Percentiles rank a stretch among this genome's conserved stretches.
phyloP scores from a whole-genome alignment of 2,329 filamentous ascomycete genomes.

The Thyridium curvatum region DNA sequence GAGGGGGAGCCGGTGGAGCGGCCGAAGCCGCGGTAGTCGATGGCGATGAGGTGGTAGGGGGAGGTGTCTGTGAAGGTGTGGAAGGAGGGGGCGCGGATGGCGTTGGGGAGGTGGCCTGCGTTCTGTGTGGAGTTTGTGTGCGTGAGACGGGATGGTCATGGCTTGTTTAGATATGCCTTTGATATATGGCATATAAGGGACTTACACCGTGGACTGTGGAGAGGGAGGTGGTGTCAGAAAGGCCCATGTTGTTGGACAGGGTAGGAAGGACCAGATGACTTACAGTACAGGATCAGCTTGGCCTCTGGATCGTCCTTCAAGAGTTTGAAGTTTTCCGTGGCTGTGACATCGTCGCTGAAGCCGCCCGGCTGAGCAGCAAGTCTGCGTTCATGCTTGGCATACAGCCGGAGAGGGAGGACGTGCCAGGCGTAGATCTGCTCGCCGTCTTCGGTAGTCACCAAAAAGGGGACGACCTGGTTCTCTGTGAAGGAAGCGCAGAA shows the following conservation, averaged over 20 bases:
- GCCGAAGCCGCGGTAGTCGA: conserved; percentile 89
- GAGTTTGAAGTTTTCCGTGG: conserved; percentile 52
- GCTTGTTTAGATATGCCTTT: conserved; percentile 13
- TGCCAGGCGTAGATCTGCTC: conserved; percentile 87
- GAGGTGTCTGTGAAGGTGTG: conserved; percentile 69
- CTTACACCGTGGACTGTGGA: conserved; percentile 56
- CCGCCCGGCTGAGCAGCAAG: conserved; percentile 48
- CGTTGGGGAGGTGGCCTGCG: conserved; percentile 78
- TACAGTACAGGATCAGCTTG: conserved; percentile 58
- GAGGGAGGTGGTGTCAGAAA: conserved; percentile 10
- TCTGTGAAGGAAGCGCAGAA: conserved; percentile 35
- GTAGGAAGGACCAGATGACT: conserved; percentile 20
- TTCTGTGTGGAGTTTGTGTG: conserved; percentile 47
- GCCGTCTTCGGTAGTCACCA: conserved; percentile 65
- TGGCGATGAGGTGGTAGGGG: conserved; percentile 73
- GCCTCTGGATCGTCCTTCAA: conserved; percentile 58
- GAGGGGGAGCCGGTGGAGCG: conserved; percentile 72
- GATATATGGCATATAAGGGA: conserved; percentile 8
- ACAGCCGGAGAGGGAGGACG: conserved; percentile 72
- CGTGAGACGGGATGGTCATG: conserved; percentile 15
- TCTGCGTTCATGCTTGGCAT: conserved; percentile 61
- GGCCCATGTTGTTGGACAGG: conserved; percentile 9
- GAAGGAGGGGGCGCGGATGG: conserved; percentile 69
- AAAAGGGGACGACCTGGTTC: conserved; percentile 86
- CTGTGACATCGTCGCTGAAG: conserved; percentile 45